These are phyloP conservation scores for Cenchrus americanus DNA, from an alignment of 176 grass and related monocot species.

Conservation along the genomic window DNA sequence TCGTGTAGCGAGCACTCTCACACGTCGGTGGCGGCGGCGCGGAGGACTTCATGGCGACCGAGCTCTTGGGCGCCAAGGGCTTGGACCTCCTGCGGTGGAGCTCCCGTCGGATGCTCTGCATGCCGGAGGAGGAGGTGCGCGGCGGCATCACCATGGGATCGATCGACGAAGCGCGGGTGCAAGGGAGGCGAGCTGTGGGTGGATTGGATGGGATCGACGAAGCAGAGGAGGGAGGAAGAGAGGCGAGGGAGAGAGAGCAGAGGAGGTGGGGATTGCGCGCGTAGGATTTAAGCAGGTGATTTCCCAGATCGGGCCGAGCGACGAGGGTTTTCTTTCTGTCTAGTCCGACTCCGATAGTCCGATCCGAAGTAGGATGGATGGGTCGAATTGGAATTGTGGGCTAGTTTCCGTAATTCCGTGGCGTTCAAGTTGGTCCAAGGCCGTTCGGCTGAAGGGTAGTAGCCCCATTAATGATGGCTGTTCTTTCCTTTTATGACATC, in stretches of 20 bases:
- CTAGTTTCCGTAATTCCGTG: not conserved
- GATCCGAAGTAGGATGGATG: not conserved
- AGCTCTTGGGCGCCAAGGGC: not conserved
- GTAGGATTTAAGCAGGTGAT: not conserved
- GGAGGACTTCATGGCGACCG: not conserved
- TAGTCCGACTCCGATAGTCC: not conserved
- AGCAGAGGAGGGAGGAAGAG: not conserved
- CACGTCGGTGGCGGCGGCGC: not conserved
- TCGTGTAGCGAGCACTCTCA: not conserved
- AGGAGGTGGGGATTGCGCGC: not conserved
- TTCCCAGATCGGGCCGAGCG: not conserved
- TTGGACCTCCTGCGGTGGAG: not conserved
- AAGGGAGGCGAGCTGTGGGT: not conserved
- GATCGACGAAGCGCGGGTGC: too few species aligned
- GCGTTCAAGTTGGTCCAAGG: not conserved
- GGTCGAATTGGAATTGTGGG: not conserved
- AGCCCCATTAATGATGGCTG: too few species aligned
- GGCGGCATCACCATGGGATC: too few species aligned
- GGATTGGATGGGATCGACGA: not conserved
- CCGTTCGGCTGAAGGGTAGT: too few species aligned
- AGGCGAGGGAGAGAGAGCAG: not conserved
- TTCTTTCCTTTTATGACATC: not conserved
- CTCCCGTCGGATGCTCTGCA: not conserved
- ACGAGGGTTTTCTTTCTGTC: not conserved
- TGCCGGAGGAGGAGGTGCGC: not conserved